Evolutionary conservation across 352 stramenopile genomes (phyloP).

Genomic region (Pythium volutum): DNA sequence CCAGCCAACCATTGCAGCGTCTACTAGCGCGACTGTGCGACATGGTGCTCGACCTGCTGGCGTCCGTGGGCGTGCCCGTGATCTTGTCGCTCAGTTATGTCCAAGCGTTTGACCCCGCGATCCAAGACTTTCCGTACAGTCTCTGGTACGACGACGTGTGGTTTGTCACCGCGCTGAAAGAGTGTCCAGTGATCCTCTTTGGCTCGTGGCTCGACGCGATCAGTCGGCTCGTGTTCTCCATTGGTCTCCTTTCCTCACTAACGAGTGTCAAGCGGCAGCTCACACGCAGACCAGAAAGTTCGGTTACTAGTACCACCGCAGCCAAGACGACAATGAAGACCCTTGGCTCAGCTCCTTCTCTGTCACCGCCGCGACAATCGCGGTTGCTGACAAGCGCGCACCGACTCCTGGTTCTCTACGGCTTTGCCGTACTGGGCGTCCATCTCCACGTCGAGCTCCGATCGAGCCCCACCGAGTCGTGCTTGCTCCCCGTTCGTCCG

Average conservation of each 20-base stretch:
- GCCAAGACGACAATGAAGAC: neutral
- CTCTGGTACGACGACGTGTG: conserved; percentile 25
- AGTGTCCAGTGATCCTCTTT: conserved; percentile 17
- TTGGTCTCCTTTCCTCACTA: conserved; percentile 13
- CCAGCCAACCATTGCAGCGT: conserved; percentile 7
- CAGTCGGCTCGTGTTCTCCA: conserved; percentile 16
- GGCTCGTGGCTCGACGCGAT: conserved; percentile 16
- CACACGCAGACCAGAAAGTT: neutral
- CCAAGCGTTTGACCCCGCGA: neutral
- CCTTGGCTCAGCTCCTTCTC: neutral
- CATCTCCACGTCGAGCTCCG: conserved; percentile 16
- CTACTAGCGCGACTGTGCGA: conserved; percentile 11
- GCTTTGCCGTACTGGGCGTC: conserved; percentile 4
- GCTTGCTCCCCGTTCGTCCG: conserved; percentile 19
- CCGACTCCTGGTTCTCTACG: conserved; percentile 11
- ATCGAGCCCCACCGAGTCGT: neutral
- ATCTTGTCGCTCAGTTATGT: conserved; percentile 7
- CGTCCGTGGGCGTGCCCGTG: conserved; percentile 7
- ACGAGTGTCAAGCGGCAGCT: conserved; percentile 8
- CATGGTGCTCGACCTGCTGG: conserved; percentile 19
- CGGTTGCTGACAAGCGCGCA: neutral
- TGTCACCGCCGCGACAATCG: neutral
- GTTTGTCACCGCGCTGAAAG: conserved; percentile 14
- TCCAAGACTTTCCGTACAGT: neutral
- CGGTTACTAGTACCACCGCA: no score